Base-by-base conservation (phyloP, 192 early-diverging fungal species). In the Radiomyces spectabilis region DNA sequence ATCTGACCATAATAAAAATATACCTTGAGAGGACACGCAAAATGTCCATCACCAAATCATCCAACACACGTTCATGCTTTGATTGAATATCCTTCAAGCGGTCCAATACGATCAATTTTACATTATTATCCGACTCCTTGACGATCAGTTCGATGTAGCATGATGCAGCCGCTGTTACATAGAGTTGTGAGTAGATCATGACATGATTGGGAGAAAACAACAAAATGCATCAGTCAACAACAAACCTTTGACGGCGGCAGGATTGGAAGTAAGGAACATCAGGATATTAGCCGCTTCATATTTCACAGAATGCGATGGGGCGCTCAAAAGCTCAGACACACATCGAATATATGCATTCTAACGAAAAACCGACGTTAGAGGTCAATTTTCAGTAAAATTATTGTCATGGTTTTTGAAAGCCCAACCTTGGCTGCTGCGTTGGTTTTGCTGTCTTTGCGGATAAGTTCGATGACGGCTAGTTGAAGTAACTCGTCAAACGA, bases 201-300 rank as follows among this genome's bases (percentile, higher is more conserved):
- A 10, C 10, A 53, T 15, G 50, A 19, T 35, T 5, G 55, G 27
- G 32, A 8, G 13, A 35, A 35, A 35, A 35, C 13, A 13, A 35
- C 5, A 35, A 8, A 35, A 35, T 49, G 13, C 3, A 6, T 21
- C 25, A 47, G 4, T 15, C 13, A 64, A 65, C 37, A 35, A 26
- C 6, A 13, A 78, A 85, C 83, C 85, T 74, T 94, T 95, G 52
- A 99, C 81, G 18, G 94, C 95, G 5, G 86, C 81, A 32, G 91
- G 79, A 61, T 93, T 90, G 24, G 85, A 81, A 10, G 95, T 91
- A 33, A 99, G 74, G 21, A 78, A 76, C 39, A 97, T 87, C 49
- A 99, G 69, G 16, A 95, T 93, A 42, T 85, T 85, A 13, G 97
- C 97, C 6, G 97, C 97, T 67, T 99, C 97, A 66, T 95, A 99